Conservation (phyloP, 2,329 filamentous ascomycete genomes). For the Penicillium sp. region DNA sequence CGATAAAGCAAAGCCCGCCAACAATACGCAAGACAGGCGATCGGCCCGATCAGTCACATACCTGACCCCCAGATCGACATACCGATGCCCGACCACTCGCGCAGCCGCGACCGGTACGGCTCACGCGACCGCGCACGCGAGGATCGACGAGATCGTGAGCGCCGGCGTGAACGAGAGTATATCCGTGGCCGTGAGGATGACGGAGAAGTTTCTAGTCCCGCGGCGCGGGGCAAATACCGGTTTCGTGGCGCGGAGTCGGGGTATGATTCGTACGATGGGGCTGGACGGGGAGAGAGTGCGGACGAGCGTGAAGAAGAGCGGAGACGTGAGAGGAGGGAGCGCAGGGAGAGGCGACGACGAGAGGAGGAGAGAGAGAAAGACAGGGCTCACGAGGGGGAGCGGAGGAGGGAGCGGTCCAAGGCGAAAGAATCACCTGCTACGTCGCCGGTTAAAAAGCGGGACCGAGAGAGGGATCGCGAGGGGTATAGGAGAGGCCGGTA, state of each 20-base stretch:
- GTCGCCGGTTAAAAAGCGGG: constrained; percentile 40
- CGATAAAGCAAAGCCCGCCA: background rate
- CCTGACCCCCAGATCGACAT: constrained; percentile 6
- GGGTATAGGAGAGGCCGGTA: constrained; percentile 34
- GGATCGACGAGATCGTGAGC: constrained; percentile 9
- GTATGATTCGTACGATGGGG: constrained; percentile 28
- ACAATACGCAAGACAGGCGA: background rate
- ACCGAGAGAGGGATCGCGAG: constrained; percentile 39
- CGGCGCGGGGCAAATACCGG: constrained; percentile 22
- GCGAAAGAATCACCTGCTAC: constrained; percentile 42
- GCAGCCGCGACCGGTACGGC: constrained; percentile 38
- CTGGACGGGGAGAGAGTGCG: constrained; percentile 26
- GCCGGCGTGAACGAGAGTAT: constrained; percentile 20
- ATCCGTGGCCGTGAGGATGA: constrained; percentile 22
- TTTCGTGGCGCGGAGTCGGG: constrained; percentile 24
- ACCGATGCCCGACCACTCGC: constrained; percentile 38
- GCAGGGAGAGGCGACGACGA: constrained; percentile 21
- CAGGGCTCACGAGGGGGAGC: constrained; percentile 24
- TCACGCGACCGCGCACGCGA: constrained; percentile 29
- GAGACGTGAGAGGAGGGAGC: constrained; percentile 25
- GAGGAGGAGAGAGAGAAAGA: constrained; percentile 30
- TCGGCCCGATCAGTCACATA: background rate
- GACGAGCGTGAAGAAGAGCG: constrained; percentile 22
- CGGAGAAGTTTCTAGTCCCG: constrained; percentile 21
- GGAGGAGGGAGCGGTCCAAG: constrained; percentile 33